Evolutionary conservation across 2,329 filamentous ascomycete genomes (phyloP), one percentile per base, ranked within the genome.

Genomic region (Hypoxylon rubiginosum): DNA sequence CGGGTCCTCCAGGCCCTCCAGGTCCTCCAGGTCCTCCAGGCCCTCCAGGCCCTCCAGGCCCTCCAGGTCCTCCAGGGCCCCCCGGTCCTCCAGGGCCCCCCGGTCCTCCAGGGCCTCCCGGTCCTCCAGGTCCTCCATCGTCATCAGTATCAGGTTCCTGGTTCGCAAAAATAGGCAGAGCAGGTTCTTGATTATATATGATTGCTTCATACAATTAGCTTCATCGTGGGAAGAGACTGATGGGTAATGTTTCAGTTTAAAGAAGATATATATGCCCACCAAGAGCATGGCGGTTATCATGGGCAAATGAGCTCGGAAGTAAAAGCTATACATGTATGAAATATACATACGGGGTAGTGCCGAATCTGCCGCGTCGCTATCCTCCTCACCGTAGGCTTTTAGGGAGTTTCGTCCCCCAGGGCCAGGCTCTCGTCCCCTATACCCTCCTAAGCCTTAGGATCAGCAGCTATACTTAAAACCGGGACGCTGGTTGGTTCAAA

Each of bases 301-400:
- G 4, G 15, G 8, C 13, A 17, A 39, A 13, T n/a, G 13, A 39
- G 15, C n/a, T 17, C 2, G n/a, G 39, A 8, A 19, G 5, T 17
- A 19, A 10, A 6, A 11, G 28, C 41, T 5, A 46, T 6, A 24
- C n/a, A 26, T 21, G 17, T 19, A 43, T 26, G 13, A 26, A 28
- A 30, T 10, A 28, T 9, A 49, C 46, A 30, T 49, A 49, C 46
- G 4, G 1, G 21, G 46, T 8, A 2, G 19, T 13, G 1, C 4
- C n/a, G 39, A 19, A 49, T 49, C 46, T 15, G 17, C 46, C 9
- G 24, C 8, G 46, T 49, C 46, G 24, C 46, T 49, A 30, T 49
- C 46, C 4, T 7, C 2, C 8, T 49, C 43, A 5, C 21, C 2
- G 17, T 9, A 46, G 21, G n/a, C n/a, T n/a, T n/a, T n/a, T n/a